Percentiles rank a stretch among this genome's conserved stretches.
Conservation (phyloP, 495 filamentous ascomycete genomes). For the Lindgomyces ingoldianus region DNA sequence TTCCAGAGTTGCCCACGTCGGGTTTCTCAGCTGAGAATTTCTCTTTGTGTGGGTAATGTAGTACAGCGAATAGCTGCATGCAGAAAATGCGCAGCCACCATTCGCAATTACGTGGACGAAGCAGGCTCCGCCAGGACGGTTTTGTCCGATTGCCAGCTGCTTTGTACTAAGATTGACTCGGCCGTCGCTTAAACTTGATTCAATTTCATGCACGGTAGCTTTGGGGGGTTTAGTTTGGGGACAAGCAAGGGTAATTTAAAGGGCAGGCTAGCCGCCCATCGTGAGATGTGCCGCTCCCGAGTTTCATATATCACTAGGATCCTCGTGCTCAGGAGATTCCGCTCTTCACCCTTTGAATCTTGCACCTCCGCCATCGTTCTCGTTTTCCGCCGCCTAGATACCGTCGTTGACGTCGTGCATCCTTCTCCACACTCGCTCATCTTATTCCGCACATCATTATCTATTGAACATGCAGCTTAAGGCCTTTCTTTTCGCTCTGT, state of each 20-base stretch:
- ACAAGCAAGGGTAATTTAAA: constrained; percentile 9
- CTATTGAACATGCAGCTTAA: constrained; percentile 20
- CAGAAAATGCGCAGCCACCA: not conserved
- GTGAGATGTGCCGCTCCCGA: constrained; percentile 1
- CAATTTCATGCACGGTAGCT: not conserved
- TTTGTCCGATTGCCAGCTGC: not conserved
- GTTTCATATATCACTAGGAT: constrained; percentile 27
- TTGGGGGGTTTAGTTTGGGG: not conserved
- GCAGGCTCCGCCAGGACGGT: too few species aligned
- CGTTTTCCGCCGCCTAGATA: not conserved
- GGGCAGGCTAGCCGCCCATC: constrained; percentile 15
- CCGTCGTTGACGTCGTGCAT: not conserved
- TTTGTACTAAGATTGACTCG: not conserved
- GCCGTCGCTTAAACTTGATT: constrained; percentile 9
- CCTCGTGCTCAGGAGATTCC: not conserved
- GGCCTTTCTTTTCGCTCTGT: constrained; percentile 9
- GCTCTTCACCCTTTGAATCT: constrained; percentile 5
- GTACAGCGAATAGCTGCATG: not conserved
- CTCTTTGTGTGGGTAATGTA: not conserved
- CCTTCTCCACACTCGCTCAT: constrained; percentile 33
- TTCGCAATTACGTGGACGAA: not conserved
- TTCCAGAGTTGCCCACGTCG: not conserved
- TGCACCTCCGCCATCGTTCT: not conserved
- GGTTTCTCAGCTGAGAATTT: not conserved
- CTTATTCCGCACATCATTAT: not conserved